Evolutionary conservation across 164 flowering plant genomes (phyloP).

Genomic region (Akebia trifoliata): DNA sequence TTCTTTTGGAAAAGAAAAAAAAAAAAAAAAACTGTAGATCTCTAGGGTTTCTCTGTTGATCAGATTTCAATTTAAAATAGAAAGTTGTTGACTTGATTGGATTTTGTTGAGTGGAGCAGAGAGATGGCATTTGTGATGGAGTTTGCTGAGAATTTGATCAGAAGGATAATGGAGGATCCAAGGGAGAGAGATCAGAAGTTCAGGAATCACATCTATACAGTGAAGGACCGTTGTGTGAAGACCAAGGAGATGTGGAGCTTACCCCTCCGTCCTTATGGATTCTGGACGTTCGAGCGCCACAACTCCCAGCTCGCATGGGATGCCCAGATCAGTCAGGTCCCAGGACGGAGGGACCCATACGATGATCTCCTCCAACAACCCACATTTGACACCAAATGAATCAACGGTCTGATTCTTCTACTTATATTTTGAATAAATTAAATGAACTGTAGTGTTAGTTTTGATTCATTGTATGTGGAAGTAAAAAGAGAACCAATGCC

Average conservation of each 20-base stretch:
- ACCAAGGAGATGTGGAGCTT: constrained; percentile 89
- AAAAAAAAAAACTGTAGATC: no score
- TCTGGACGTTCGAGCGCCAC: constrained; percentile 96
- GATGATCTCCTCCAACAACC: constrained; percentile 82
- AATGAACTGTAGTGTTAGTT: no score
- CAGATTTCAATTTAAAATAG: no score
- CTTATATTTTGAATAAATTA: no score
- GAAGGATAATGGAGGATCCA: constrained; percentile 89
- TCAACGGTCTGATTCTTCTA: no score
- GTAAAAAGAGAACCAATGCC: no score
- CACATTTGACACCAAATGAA: no score
- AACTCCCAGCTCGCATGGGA: constrained; percentile 78
- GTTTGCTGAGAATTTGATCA: constrained; percentile 79
- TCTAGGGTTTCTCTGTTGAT: no score
- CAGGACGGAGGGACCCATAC: constrained; percentile 82
- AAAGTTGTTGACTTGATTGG: neutral
- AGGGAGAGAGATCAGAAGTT: constrained; percentile 67
- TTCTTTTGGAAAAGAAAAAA: no score
- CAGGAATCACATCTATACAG: constrained; percentile 63
- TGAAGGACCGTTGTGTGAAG: constrained; percentile 66
- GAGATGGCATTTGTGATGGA: constrained; percentile 84
- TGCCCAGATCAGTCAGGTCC: constrained; percentile 78
- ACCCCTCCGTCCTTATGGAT: constrained; percentile 90
- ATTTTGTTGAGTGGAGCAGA: neutral
- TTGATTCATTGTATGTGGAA: no score